These are phyloP conservation scores for Phytophthora sojae DNA, from an alignment of 352 stramenopile species.

Conservation along the genomic window DNA sequence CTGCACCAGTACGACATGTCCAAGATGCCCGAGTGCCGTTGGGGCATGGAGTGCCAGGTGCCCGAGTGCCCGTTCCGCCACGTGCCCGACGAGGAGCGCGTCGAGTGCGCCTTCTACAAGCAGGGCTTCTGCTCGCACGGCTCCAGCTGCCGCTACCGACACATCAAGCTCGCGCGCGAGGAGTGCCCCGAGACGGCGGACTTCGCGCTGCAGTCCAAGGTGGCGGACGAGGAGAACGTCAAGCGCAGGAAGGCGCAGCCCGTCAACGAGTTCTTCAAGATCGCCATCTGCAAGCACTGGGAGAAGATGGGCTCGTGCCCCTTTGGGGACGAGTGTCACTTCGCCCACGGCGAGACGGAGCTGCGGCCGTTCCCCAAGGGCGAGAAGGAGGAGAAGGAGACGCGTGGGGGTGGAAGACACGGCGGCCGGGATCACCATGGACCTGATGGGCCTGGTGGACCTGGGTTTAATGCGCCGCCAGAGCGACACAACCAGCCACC, in stretches of 20 bases:
- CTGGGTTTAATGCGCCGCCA: background rate
- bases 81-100: slow-evolving; percentile 95
- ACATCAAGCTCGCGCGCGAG: slow-evolving; percentile 93
- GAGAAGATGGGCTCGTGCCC: slow-evolving; percentile 95
- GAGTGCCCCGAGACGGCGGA: slow-evolving; percentile 95
- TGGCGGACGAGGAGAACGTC: slow-evolving; percentile 91
- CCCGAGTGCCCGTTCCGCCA: slow-evolving; percentile 97
- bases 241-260: slow-evolving; percentile 88
- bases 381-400: slow-evolving; percentile 51
- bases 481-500: slow-evolving; percentile 6
- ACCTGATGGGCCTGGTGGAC: slow-evolving; percentile 9
- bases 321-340: slow-evolving; percentile 97
- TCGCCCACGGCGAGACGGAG: slow-evolving; percentile 96
- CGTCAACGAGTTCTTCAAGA: slow-evolving; percentile 98
- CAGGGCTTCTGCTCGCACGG: slow-evolving; percentile 98
- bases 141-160: slow-evolving; percentile 95
- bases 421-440: background rate
- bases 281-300: slow-evolving; percentile 98
- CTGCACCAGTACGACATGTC: slow-evolving; percentile 96
- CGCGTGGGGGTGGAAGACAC: slow-evolving; percentile 18
- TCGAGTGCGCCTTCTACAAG: slow-evolving; percentile 98
- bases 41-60: slow-evolving; percentile 97
- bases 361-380: slow-evolving; percentile 89
- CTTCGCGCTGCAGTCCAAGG: slow-evolving; percentile 94
- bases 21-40: slow-evolving; percentile 98